Conservation (phyloP, 495 filamentous ascomycete genomes). For the Glonium stellatum region DNA sequence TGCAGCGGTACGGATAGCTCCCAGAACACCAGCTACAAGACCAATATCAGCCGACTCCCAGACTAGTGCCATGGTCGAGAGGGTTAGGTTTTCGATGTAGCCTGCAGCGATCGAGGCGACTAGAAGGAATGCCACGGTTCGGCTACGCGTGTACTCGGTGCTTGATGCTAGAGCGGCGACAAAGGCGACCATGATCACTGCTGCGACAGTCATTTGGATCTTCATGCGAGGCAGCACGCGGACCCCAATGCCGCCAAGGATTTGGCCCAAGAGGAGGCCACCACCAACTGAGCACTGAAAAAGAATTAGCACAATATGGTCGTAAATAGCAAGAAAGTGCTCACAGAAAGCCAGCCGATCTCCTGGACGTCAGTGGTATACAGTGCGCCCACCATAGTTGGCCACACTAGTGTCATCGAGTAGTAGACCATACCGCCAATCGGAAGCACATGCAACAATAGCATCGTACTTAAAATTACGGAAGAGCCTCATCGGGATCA, state of each 20-base stretch:
- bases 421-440: conserved; percentile 39
- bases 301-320: no score
- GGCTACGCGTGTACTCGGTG: conserved; percentile 9
- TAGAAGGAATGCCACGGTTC: conserved; percentile 18
- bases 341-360: conserved; percentile 38
- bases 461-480: conserved; percentile 40
- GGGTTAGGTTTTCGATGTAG: conserved; percentile 25
- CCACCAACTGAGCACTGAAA: conserved; percentile 24
- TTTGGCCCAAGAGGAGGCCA: conserved; percentile 22
- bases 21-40: conserved; percentile 17
- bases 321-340: no score
- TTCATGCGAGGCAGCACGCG: conserved; percentile 13
- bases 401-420: conserved; percentile 39
- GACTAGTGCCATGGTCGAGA: conserved; percentile 18
- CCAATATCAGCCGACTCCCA: conserved; percentile 22
- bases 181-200: conserved; percentile 16
- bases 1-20: conserved; percentile 16
- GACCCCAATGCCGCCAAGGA: conserved; percentile 19
- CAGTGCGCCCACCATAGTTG: conserved; percentile 28
- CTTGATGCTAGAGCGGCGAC: conserved; percentile 15
- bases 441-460: conserved; percentile 36
- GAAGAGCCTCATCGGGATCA: conserved; percentile 45
- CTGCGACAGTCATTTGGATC: conserved; percentile 23
- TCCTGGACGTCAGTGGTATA: conserved; percentile 34
- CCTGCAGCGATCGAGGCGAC: conserved; percentile 21